A percentile compares a stretch with the other conserved stretches of the same genome.
These are phyloP conservation scores for Russula vinacea DNA, from an alignment of 768 basidiomycete genomes.

Conservation along the genomic window DNA sequence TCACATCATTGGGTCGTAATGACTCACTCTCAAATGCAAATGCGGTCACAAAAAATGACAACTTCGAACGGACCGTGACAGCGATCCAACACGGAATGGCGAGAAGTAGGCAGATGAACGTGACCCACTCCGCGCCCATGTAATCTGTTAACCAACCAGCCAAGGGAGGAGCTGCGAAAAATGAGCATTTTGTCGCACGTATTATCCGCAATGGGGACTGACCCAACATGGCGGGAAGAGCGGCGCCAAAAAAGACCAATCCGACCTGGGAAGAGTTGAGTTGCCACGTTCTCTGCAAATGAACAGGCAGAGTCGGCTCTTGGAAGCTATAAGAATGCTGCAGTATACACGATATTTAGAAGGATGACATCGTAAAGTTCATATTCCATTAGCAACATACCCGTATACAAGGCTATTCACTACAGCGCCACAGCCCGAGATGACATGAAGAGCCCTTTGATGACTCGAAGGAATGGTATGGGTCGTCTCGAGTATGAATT, in stretches of 20 bases:
- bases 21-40: conserved; percentile 54
- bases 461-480: conserved; percentile 27
- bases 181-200: background rate
- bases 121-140: conserved; percentile 54
- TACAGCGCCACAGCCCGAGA: conserved; percentile 34
- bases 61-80: conserved; percentile 45
- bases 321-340: conserved; percentile 35
- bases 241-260: conserved; percentile 61
- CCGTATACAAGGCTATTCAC: conserved; percentile 38
- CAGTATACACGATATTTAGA: background rate
- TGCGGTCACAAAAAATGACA: conserved; percentile 50
- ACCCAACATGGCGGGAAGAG: conserved; percentile 66
- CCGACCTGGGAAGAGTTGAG: conserved; percentile 48
- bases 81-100: conserved; percentile 64
- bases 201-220: conserved; percentile 30
- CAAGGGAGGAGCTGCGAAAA: conserved; percentile 49
- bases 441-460: conserved; percentile 33
- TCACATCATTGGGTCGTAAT: background rate
- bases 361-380: background rate
- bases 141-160: conserved; percentile 59
- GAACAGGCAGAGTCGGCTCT: conserved; percentile 40
- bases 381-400: conserved; percentile 32
- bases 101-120: conserved; percentile 46
- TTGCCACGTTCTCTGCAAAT: conserved; percentile 37
- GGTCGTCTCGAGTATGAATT: background rate